phyloP scores from a whole-genome alignment of 495 filamentous ascomycete genomes.

The Penicillium manginii region DNA sequence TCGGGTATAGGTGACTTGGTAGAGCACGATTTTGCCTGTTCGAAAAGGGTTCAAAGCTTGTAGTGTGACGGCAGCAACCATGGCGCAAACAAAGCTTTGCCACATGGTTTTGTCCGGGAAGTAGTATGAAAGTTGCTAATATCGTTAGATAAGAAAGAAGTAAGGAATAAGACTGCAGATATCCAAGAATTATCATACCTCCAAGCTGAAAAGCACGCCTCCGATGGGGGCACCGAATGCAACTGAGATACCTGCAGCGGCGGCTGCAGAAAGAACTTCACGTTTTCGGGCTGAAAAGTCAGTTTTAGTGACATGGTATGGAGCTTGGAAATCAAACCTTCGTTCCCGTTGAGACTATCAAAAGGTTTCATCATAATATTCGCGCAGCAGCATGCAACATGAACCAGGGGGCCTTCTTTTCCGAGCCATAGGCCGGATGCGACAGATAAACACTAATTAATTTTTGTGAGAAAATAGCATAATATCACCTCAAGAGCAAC shows the following conservation, averaged over 20 bases:
- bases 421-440: constrained; percentile 98
- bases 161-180: constrained; percentile 9
- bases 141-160: neutral
- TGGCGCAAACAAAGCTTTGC: constrained; percentile 98
- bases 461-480: constrained; percentile 16
- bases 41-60: constrained; percentile 94
- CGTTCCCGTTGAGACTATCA: constrained; percentile 79
- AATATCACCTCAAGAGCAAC: constrained; percentile 21
- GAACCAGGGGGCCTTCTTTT: constrained; percentile 95
- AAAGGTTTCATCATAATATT: constrained; percentile 95
- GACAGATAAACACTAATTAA: constrained; percentile 77
- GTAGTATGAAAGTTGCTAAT: constrained; percentile 89
- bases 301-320: constrained; percentile 7
- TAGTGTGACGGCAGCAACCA: constrained; percentile 92
- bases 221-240: constrained; percentile 98
- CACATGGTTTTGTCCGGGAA: constrained; percentile 99
- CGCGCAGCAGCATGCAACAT: constrained; percentile 97
- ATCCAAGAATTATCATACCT: constrained; percentile 51
- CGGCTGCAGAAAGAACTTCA: constrained; percentile 92
- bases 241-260: constrained; percentile 93
- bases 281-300: constrained; percentile 77
- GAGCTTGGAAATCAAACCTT: constrained; percentile 60
- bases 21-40: constrained; percentile 93
- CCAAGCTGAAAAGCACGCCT: constrained; percentile 88
- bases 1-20: constrained; percentile 91